Evolutionary conservation across 371 early-diverging fungal genomes (phyloP).

Genomic region (Apophysomyces sp.): DNA sequence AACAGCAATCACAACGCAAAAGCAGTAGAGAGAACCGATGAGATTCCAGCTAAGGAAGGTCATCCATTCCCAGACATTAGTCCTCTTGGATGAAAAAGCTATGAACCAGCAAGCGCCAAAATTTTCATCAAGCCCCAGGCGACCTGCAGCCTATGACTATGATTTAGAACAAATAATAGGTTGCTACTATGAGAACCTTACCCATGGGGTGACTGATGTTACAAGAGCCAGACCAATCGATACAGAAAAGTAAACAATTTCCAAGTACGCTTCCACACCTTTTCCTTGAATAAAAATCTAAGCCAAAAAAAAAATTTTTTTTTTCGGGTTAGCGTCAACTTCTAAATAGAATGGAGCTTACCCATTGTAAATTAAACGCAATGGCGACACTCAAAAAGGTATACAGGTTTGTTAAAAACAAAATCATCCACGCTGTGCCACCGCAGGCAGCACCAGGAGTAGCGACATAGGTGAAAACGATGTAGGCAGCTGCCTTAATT

Average conservation of each 20-base stretch:
- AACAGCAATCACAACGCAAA: constrained; percentile 13
- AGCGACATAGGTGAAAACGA: constrained; percentile 12
- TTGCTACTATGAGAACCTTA: background rate
- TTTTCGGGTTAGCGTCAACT: background rate
- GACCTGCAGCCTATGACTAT: constrained; percentile 6
- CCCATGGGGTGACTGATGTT: constrained; percentile 13
- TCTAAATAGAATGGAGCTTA: constrained; percentile 4
- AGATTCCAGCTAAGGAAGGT: constrained; percentile 13
- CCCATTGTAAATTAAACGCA: constrained; percentile 18
- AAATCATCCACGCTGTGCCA: constrained; percentile 11
- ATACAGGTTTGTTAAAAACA: constrained; percentile 14
- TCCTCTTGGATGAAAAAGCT: constrained; percentile 9
- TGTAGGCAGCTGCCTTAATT: constrained; percentile 12
- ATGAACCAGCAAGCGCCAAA: constrained; percentile 14
- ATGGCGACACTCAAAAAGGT: constrained; percentile 14
- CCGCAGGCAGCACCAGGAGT: constrained; percentile 13
- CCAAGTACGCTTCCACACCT: background rate
- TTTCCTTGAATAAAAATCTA: constrained; percentile 13
- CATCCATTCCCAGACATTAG: constrained; percentile 12
- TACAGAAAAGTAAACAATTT: constrained; percentile 4
- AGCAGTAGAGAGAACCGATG: constrained; percentile 13
- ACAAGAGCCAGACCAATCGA: constrained; percentile 6
- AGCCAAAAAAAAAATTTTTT: background rate
- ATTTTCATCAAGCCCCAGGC: constrained; percentile 11
- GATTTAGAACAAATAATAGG: background rate